Evolutionary conservation across 1,284 basidiomycete species (phyloP), one percentile per base, ranked within the genome.

Genomic region (Cryptococcus maquisensis): DNA sequence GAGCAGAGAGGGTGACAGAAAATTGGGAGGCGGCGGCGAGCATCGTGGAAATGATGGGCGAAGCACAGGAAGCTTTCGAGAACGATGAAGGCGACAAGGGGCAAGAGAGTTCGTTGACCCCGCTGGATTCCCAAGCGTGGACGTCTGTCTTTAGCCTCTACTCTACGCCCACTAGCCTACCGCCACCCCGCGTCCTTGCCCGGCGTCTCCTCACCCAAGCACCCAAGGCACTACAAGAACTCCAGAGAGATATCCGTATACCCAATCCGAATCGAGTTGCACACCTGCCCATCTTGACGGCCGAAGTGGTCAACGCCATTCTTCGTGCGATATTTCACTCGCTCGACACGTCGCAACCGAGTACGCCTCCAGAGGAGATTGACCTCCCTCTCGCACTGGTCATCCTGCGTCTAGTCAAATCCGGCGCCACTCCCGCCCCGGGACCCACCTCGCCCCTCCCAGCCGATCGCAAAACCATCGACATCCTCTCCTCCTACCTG

Each of bases 1-100:
- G 54, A 20, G 63, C 65, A 16, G 67, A 68, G 44, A 40, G 51
- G 36, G 18, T 52, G 9, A 51, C 56, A 7, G 48, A 47, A 12
- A 58, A 65, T 47, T 45, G 52, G 16, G 49, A 52, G 7, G 26
- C 20, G n/a, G 52, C 57, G 2, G 26, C 48, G 13, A 38, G 15
- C 5, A 47, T 66, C 2, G 62, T 59, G 57, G 36, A 55, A 21
- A 16, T 57, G n/a, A 60, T 64, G n/a, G 24, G 20, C 5, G 36
- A 48, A 10, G 53, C 24, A 28, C 41, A 36, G 23, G 36, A 44
- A 24, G 12, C 3, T 26, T 20, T 39, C 16, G 15, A 24, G 23
- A n/a, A 18, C 32, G 26, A 5, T 13, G 18, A 41, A 18, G n/a
- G 24, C 16, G 38, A 1, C n/a, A 39, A 40, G 13, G 26, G 16